Base-by-base conservation (phyloP, 2,329 filamentous ascomycete genomes). In the Aspergillus floridensis region DNA sequence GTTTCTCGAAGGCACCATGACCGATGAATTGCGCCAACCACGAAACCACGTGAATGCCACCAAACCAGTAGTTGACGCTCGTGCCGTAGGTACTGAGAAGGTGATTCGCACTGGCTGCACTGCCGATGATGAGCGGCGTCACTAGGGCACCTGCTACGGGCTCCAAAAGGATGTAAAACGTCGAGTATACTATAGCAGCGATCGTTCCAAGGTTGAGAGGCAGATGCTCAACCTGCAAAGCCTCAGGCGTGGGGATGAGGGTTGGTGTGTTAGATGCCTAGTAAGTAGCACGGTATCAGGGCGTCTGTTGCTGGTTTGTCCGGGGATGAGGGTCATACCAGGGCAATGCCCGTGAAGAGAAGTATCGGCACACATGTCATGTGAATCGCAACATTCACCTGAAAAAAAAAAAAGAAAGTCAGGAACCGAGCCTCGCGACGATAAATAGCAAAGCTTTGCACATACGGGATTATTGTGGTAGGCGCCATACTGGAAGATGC, bases 11-110 rank as follows among this genome's bases (percentile, higher is more conserved):
- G 53, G 84, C 86, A 41, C 92, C 93, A 72, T 99, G 95, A 29
- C 95, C 95, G 53, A 98, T 69, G 72, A 99, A 97, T 73, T 99
- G 95, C 53, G 88, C 82, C 58, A 96, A 80, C 95, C 95, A 99
- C 61, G 86, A 88, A 50, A 88, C 79, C 49, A 92, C 73, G 66
- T 96, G 88, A 48, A 92, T 76, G 3, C 80, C 86, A 19, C 89
- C 80, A 44, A 91, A 90, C 77, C 82, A 86, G 69, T 84, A 84
- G 69, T 87, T 87, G 48, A 82, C 86, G 2, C 78, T 80, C 62
- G 77, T 76, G 41, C 86, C 86, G 70, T 88, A 84, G 29, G 85
- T 84, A 22, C 83, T 80, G 19, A 90, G 86, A 53, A 95, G 80
- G 67, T 92, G 85, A 74, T 96, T 96, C 59, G 85, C 85, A 59